Conservation (phyloP, 176 grass and related monocot genomes). For the Avena sativa region DNA sequence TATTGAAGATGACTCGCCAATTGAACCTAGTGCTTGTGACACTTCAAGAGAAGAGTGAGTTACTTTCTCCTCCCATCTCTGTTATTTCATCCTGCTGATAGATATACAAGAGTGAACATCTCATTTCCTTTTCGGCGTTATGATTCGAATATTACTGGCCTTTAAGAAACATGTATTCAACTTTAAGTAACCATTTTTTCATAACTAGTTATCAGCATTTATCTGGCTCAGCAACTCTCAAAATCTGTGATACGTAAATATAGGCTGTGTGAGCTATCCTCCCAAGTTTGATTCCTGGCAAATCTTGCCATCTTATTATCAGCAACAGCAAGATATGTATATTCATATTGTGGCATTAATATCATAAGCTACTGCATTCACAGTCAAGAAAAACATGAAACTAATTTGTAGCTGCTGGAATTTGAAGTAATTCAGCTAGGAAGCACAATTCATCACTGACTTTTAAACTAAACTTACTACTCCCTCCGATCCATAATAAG, state of each 20-base stretch:
- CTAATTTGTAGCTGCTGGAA: constrained; percentile 35
- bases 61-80: constrained; percentile 18
- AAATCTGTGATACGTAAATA: background rate
- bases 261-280: background rate
- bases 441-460: background rate
- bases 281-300: constrained; percentile 16
- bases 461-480: background rate
- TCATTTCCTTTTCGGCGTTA: constrained; percentile 7
- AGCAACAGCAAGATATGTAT: constrained; percentile 7
- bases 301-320: constrained; percentile 33
- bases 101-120: background rate
- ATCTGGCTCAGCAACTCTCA: background rate
- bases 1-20: constrained; percentile 78
- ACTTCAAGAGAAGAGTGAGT: constrained; percentile 78
- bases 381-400: constrained; percentile 26
- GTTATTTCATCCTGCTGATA: constrained; percentile 5
- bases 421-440: constrained; percentile 24
- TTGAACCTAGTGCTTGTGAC: constrained; percentile 54
- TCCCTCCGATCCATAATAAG: too few species aligned
- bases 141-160: background rate
- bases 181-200: constrained; percentile 23
- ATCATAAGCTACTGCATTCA: background rate
- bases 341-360: constrained; percentile 16
- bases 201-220: background rate
- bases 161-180: constrained; percentile 12